phyloP scores from a whole-genome alignment of 2,329 filamentous ascomycete genomes.

The Raffaelea deltoideospora region DNA sequence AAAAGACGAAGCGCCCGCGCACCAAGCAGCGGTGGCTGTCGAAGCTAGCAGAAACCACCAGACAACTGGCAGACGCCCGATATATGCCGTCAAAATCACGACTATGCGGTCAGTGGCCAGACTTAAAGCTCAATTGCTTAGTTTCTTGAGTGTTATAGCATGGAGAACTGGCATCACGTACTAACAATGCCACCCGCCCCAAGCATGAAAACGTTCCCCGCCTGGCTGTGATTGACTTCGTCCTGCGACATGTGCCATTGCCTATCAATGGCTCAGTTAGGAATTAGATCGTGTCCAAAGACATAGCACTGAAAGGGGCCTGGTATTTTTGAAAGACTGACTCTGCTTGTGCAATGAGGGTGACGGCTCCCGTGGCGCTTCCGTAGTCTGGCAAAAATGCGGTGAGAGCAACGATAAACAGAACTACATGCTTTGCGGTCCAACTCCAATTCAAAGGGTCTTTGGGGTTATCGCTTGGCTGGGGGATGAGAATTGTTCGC shows the following conservation, averaged over 20 bases:
- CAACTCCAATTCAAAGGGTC: slow-evolving; percentile 40
- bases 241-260: slow-evolving; percentile 32
- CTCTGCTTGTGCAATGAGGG: slow-evolving; percentile 25
- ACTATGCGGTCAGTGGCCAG: no score
- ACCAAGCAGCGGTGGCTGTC: slow-evolving; percentile 26
- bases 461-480: slow-evolving; percentile 32
- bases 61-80: slow-evolving; percentile 27
- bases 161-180: slow-evolving; percentile 10
- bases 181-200: slow-evolving; percentile 24
- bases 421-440: slow-evolving; percentile 30
- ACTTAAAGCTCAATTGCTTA: background rate
- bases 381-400: slow-evolving; percentile 35
- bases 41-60: slow-evolving; percentile 24
- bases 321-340: slow-evolving; percentile 13
- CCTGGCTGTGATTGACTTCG: slow-evolving; percentile 34
- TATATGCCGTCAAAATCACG: slow-evolving; percentile 24
- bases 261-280: slow-evolving; percentile 8
- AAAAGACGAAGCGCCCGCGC: slow-evolving; percentile 26
- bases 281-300: background rate
- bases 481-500: slow-evolving; percentile 34
- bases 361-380: slow-evolving; percentile 27
- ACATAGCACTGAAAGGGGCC: no score
- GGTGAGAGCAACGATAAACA: slow-evolving; percentile 29
- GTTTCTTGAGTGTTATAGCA: background rate
- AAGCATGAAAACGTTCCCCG: slow-evolving; percentile 36